A percentile compares a stretch with the other conserved stretches of the same genome.
phyloP scores from a whole-genome alignment of 23 red algal genomes.

The Rhodosorus marinus region DNA sequence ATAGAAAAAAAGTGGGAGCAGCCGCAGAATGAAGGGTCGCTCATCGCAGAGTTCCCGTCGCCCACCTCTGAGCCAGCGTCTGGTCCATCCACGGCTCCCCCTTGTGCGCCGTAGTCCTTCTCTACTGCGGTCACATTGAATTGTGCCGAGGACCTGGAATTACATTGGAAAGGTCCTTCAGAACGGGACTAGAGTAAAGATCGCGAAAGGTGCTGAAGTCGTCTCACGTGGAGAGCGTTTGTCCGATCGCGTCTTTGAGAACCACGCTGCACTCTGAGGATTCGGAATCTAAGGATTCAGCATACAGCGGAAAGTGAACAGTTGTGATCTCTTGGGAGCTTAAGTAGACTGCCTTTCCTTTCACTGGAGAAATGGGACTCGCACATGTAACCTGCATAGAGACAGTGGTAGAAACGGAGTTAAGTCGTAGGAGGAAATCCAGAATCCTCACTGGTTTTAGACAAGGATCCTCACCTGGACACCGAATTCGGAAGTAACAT shows the following conservation, averaged over 20 bases:
- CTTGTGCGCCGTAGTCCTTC: conserved; percentile 12
- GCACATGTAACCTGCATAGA: conserved; percentile 4
- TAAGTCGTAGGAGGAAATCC: too few relatives aligned
- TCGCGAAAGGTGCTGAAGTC: not conserved
- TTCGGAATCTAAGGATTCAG: conserved; percentile 1
- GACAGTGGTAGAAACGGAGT: too few relatives aligned
- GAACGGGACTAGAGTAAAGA: not conserved
- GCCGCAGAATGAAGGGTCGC: too few relatives aligned
- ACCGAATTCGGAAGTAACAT: not conserved
- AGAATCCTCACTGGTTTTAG: too few relatives aligned
- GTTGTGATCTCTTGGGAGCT: not conserved
- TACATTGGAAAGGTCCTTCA: too few relatives aligned
- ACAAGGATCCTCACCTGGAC: too few relatives aligned
- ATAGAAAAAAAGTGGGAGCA: conserved; percentile 16
- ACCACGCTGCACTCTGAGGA: not conserved
- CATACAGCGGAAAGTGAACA: conserved; percentile 5
- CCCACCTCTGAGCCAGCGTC: not conserved
- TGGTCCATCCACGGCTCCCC: conserved; percentile 2
- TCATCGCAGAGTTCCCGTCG: not conserved
- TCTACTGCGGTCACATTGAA: not conserved
- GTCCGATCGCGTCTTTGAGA: conserved; percentile 10
- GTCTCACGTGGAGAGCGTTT: conserved; percentile 2
- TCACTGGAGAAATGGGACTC: conserved; percentile 12
- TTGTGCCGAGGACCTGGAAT: too few relatives aligned
- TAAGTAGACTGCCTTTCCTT: conserved; percentile 5